Evolutionary conservation across 192 early-diverging fungal genomes (phyloP), one percentile per base, ranked within the genome.

Genomic region (Dissophora globulifera): DNA sequence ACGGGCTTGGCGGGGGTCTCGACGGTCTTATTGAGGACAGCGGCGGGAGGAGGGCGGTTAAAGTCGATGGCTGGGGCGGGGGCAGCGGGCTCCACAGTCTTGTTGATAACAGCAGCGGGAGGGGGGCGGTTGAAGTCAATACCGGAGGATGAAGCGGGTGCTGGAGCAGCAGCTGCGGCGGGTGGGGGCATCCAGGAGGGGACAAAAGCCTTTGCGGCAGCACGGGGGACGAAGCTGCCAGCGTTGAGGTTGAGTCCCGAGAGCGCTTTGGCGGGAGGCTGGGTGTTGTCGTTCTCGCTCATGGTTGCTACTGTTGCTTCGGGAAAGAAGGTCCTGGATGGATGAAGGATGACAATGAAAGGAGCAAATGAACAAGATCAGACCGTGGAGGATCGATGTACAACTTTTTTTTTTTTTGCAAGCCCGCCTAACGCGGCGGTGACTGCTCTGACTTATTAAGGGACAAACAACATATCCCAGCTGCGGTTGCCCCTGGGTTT

Each of bases 161-260:
- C 57, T 0, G 85, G 72, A 29, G 82, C 64, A 33, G 85, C 52
- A 25, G 83, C 79, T 27, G 79, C 68, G 43, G 85, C 63, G 67
- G 71, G 61, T 42, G 62, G 62, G 26, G 54, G 56, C 71, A 86
- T 69, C 84, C 86, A 84, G 41, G 82, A 78, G 27, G 93, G 93
- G 13, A 93, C 91, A 67, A 95, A 95, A 45, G 85, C 85, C 69
- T 80, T 87, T 53, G 91, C 87, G 43, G 81, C 81, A 27, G 85
- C 86, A 63, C 82, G 92, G 47, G 90, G 90, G 56, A 85, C 88
- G 70, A 90, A 94, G 20, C 84, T 81, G 58, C 63, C 76, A 4
- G 92, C 91, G 49, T 83, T 84, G 16, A 93, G 81, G 20, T 50
- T 76, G 56, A 89, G 56, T 76, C 84, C 86, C 41, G 82, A 80